Evolutionary conservation across 345 rosid genomes (phyloP).

Genomic region (Heritiera littoralis): DNA sequence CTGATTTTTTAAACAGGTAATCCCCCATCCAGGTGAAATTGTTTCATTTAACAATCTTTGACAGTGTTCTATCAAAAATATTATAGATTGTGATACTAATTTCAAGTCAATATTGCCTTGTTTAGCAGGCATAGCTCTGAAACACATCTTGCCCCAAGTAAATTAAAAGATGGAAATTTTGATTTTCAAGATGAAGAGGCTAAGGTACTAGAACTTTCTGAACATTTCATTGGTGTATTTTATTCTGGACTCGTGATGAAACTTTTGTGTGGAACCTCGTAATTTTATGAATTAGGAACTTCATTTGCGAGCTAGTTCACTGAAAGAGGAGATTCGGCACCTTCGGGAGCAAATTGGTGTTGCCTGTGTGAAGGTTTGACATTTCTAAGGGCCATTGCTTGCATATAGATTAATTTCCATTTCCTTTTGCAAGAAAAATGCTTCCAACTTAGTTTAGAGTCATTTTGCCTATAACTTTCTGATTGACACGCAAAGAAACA

Average conservation of each 20-base stretch:
- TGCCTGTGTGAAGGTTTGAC: slow-evolving; percentile 66
- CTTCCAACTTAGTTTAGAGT: slow-evolving; percentile 10
- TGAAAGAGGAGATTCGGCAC: slow-evolving; percentile 66
- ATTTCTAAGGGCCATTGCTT: slow-evolving; percentile 17
- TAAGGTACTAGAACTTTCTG: slow-evolving; percentile 48
- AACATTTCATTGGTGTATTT: slow-evolving; percentile 15
- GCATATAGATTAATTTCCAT: slow-evolving; percentile 11
- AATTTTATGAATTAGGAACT: slow-evolving; percentile 50
- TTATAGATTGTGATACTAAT: neutral
- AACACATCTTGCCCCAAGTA: slow-evolving; percentile 36
- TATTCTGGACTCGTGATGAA: slow-evolving; percentile 13
- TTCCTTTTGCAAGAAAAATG: slow-evolving; percentile 3
- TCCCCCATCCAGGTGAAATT: slow-evolving; percentile 6
- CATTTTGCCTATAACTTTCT: slow-evolving; percentile 17
- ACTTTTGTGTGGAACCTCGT: slow-evolving; percentile 21
- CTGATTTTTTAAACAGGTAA: neutral
- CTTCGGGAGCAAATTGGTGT: slow-evolving; percentile 73
- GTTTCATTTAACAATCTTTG: neutral
- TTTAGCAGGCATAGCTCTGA: neutral
- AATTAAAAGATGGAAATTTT: slow-evolving; percentile 37
- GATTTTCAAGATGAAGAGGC: slow-evolving; percentile 58
- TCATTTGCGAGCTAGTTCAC: slow-evolving; percentile 54
- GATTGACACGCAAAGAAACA: slow-evolving; percentile 13
- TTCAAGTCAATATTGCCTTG: slow-evolving; percentile 4
- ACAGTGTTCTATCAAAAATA: neutral